phyloP scores from a whole-genome alignment of 148 eudicot genomes.

The Persicaria tinctoria region DNA sequence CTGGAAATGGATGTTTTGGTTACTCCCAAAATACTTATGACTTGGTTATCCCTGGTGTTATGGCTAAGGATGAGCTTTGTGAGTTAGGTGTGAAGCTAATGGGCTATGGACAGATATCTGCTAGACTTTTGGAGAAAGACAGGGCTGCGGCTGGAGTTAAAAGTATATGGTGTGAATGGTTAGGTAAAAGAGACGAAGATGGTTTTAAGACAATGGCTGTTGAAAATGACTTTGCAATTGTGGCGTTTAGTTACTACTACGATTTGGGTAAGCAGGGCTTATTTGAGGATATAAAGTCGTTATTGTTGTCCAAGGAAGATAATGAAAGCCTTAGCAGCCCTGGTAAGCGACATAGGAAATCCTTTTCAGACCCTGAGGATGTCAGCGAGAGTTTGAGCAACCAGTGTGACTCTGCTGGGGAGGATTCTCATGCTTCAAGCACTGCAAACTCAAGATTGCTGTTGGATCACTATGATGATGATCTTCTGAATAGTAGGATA shows the following conservation, averaged over 20 bases:
- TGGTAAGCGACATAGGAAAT: conserved; percentile 42
- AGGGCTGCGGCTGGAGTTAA: conserved; percentile 27
- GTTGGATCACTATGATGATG: conserved; percentile 48
- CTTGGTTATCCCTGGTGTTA: conserved; percentile 61
- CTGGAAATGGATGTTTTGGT: conserved; percentile 12
- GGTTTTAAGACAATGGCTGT: conserved; percentile 18
- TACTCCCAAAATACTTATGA: conserved; percentile 15
- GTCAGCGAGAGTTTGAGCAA: conserved; percentile 32
- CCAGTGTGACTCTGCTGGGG: conserved; percentile 57
- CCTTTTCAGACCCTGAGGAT: conserved; percentile 67
- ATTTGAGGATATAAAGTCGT: conserved; percentile 37
- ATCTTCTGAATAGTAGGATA: conserved; percentile 42
- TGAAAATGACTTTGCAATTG: conserved; percentile 65
- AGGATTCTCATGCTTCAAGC: conserved; percentile 54
- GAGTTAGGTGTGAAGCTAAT: conserved; percentile 45
- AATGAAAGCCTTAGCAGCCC: conserved; percentile 25
- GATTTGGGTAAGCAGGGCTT: conserved; percentile 68
- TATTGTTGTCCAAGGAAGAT: conserved; percentile 42
- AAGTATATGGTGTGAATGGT: conserved; percentile 92
- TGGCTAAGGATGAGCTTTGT: conserved; percentile 41
- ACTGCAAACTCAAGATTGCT: conserved; percentile 30
- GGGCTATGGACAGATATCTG: conserved; percentile 68
- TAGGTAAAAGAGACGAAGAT: conserved; percentile 35
- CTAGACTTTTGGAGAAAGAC: conserved; percentile 41
- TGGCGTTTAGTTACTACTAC: conserved; percentile 55